phyloP scores from a whole-genome alignment of 2,329 filamentous ascomycete genomes.

The Pyricularia pennisetigena region DNA sequence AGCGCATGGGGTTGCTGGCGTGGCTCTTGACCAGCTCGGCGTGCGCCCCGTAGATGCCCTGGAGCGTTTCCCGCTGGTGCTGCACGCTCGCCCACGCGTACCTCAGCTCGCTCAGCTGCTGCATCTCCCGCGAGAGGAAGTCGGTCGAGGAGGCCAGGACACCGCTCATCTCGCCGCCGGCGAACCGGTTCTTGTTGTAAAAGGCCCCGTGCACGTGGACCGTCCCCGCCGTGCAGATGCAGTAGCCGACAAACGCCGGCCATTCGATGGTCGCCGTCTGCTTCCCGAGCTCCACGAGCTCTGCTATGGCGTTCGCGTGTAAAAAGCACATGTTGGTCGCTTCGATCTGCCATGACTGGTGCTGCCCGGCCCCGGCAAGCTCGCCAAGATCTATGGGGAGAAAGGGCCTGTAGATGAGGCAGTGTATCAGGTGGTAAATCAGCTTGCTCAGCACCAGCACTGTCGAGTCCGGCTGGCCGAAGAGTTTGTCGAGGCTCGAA shows the following conservation, averaged over 20 bases:
- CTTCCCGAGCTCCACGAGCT: constrained; percentile 70
- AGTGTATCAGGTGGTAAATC: constrained; percentile 80
- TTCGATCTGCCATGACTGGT: constrained; percentile 89
- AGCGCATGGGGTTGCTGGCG: constrained; percentile 58
- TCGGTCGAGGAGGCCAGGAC: constrained; percentile 54
- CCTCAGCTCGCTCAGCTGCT: constrained; percentile 65
- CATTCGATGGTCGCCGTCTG: constrained; percentile 69
- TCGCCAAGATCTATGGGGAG: constrained; percentile 76
- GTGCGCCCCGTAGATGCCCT: constrained; percentile 70
- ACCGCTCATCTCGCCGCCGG: constrained; percentile 46
- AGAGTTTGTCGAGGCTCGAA: constrained; percentile 62
- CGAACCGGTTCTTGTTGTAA: constrained; percentile 48
- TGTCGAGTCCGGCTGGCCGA: constrained; percentile 69
- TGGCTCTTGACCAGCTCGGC: constrained; percentile 67
- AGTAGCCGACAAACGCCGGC: constrained; percentile 81
- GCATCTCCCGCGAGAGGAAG: constrained; percentile 68
- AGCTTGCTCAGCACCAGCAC: constrained; percentile 75
- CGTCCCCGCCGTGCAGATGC: constrained; percentile 76
- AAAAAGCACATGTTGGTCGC: constrained; percentile 80
- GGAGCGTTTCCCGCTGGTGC: constrained; percentile 70
- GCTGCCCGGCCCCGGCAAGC: constrained; percentile 68
- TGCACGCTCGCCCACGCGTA: constrained; percentile 70
- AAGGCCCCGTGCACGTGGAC: constrained; percentile 82
- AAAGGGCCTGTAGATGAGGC: constrained; percentile 78
- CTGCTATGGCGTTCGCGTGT: constrained; percentile 79